These are phyloP conservation scores for Warburgia ugandensis DNA, from an alignment of 164 flowering plant genomes.

Conservation along the genomic window DNA sequence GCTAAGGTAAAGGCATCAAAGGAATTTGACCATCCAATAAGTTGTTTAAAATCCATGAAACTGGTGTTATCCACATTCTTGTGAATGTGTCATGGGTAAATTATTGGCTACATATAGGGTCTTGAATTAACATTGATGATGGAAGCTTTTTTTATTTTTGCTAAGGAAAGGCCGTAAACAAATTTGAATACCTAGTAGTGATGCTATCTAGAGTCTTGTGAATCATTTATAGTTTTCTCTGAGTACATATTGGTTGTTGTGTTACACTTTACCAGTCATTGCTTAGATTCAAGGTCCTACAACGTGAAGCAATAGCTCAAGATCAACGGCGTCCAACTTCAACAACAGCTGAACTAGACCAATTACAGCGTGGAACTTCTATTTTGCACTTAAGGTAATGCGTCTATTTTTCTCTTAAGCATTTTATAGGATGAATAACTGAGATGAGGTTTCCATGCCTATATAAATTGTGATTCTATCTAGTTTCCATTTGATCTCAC, in stretches of 20 bases:
- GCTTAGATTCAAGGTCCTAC: slow-evolving; percentile 51
- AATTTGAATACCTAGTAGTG: too few species aligned
- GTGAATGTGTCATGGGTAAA: neutral
- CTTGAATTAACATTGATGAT: neutral
- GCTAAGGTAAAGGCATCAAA: neutral
- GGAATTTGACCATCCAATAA: neutral
- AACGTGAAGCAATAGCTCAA: slow-evolving; percentile 27
- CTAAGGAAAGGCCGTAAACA: too few species aligned
- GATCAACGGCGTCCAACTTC: slow-evolving; percentile 19
- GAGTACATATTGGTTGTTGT: neutral
- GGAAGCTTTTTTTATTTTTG: too few species aligned
- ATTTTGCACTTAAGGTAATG: slow-evolving; percentile 35
- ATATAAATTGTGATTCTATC: neutral
- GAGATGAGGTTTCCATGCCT: neutral
- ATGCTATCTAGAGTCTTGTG: too few species aligned
- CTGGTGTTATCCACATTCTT: neutral
- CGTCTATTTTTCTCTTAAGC: neutral
- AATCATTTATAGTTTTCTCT: neutral
- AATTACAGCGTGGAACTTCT: slow-evolving; percentile 20
- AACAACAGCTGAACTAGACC: slow-evolving; percentile 18
- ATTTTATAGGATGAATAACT: slow-evolving; percentile 27
- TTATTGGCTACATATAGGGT: too few species aligned
- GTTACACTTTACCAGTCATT: slow-evolving; percentile 34
- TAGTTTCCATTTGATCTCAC: too few species aligned
- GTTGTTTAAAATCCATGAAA: neutral